These are phyloP conservation scores for Bidens hawaiensis DNA, from an alignment of 140 eudicot species.

Conservation along the genomic window DNA sequence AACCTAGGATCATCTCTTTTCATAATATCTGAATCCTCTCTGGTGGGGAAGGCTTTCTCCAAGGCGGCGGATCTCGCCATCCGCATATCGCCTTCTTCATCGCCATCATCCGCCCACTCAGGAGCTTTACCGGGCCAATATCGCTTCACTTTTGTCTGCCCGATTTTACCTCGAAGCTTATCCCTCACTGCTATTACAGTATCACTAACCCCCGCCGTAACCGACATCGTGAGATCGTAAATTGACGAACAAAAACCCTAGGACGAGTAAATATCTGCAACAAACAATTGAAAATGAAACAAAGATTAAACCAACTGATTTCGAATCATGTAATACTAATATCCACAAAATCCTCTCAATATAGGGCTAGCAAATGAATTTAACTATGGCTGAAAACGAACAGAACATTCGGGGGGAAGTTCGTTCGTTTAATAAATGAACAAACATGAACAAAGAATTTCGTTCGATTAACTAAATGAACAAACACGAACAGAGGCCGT, in stretches of 20 bases:
- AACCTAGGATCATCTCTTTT: slow-evolving; percentile 73
- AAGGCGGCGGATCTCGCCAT: slow-evolving; percentile 51
- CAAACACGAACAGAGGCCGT: too few relatives aligned
- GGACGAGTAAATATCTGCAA: background rate
- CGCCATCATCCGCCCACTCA: slow-evolving; percentile 92
- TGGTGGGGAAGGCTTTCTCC: slow-evolving; percentile 73
- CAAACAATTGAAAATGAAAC: background rate
- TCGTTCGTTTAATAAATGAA: too few relatives aligned
- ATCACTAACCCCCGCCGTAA: slow-evolving; percentile 92
- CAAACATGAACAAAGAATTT: too few relatives aligned
- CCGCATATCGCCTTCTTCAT: slow-evolving; percentile 64
- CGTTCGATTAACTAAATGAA: too few relatives aligned
- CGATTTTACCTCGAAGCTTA: slow-evolving; percentile 84
- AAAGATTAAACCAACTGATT: background rate
- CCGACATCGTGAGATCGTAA: slow-evolving; percentile 49
- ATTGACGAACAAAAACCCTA: slow-evolving; percentile 16
- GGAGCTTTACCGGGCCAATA: slow-evolving; percentile 99
- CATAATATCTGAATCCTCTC: slow-evolving; percentile 31
- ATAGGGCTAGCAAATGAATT: background rate
- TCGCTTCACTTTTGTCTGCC: slow-evolving; percentile 89
- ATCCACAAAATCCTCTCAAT: background rate
- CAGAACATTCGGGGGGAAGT: too few relatives aligned
- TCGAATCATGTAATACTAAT: background rate
- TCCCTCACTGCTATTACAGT: slow-evolving; percentile 77
- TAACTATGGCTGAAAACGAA: background rate